Evolutionary conservation across 768 basidiomycete species (phyloP).

Genomic region (Hericium coralloides): DNA sequence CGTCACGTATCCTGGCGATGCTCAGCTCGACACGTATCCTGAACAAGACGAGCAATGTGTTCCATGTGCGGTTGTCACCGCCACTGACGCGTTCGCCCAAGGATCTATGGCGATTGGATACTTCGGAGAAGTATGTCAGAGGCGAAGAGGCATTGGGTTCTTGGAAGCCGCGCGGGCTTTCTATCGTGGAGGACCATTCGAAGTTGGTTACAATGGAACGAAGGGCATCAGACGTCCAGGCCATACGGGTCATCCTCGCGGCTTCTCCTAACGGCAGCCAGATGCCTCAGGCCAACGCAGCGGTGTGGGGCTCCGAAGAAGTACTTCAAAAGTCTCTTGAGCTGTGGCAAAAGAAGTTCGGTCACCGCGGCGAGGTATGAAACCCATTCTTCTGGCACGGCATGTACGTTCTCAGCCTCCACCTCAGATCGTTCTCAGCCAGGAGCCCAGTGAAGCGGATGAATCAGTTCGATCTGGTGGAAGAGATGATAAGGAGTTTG

Average conservation of each 20-base stretch:
- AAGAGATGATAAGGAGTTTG: slow-evolving; percentile 26
- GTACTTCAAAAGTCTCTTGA: slow-evolving; percentile 57
- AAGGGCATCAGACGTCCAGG: slow-evolving; percentile 83
- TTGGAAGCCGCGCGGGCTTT: slow-evolving; percentile 87
- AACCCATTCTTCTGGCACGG: neutral
- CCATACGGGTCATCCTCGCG: slow-evolving; percentile 69
- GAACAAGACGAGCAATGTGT: slow-evolving; percentile 75
- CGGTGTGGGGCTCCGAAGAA: slow-evolving; percentile 59
- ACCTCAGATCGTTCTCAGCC: slow-evolving; percentile 66
- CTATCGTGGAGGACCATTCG: slow-evolving; percentile 80
- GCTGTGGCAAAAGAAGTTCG: slow-evolving; percentile 82
- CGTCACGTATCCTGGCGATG: slow-evolving; percentile 67
- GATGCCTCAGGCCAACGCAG: slow-evolving; percentile 40
- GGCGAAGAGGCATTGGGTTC: slow-evolving; percentile 78
- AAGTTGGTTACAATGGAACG: slow-evolving; percentile 64
- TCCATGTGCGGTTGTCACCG: slow-evolving; percentile 72
- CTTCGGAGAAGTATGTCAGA: slow-evolving; percentile 87
- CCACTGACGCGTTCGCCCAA: slow-evolving; percentile 78
- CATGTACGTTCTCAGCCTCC: neutral
- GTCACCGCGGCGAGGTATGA: slow-evolving; percentile 65
- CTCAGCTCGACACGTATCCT: slow-evolving; percentile 73
- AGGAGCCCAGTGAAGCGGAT: slow-evolving; percentile 55
- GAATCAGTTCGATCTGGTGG: slow-evolving; percentile 27
- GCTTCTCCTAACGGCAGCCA: slow-evolving; percentile 37
- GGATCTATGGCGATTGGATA: slow-evolving; percentile 93